Evolutionary conservation across 768 basidiomycete genomes (phyloP).

Genomic region (Lentinula sp.): DNA sequence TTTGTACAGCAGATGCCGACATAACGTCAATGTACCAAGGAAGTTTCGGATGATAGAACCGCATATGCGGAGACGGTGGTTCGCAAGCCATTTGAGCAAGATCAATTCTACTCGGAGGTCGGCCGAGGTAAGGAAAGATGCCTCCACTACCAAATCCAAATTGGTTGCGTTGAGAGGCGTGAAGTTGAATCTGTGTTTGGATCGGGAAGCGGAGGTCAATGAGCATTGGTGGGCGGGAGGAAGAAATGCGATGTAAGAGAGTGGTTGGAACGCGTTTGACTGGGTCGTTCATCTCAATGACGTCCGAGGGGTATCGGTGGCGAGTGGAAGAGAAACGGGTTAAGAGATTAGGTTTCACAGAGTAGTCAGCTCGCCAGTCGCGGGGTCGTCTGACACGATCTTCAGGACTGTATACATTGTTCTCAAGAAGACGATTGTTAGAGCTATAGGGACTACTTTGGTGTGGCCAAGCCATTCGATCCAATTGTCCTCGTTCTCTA

Average conservation of each 20-base stretch:
- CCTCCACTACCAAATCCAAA: neutral
- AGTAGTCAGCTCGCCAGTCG: slow-evolving; percentile 39
- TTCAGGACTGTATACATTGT: neutral
- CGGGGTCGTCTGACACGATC: slow-evolving; percentile 19
- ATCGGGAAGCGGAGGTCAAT: slow-evolving; percentile 46
- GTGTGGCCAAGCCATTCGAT: neutral
- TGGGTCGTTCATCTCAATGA: slow-evolving; percentile 23
- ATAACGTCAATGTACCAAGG: slow-evolving; percentile 67
- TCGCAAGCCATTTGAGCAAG: slow-evolving; percentile 48
- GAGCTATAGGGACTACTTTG: neutral
- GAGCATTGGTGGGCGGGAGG: slow-evolving; percentile 29
- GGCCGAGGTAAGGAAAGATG: slow-evolving; percentile 36
- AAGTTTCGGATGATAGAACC: slow-evolving; percentile 47
- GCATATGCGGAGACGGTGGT: slow-evolving; percentile 44
- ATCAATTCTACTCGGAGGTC: slow-evolving; percentile 39
- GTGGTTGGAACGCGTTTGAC: slow-evolving; percentile 23
- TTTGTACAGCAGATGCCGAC: slow-evolving; percentile 31
- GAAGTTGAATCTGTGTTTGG: slow-evolving; percentile 20
- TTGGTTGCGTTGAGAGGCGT: slow-evolving; percentile 1
- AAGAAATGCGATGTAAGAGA: slow-evolving; percentile 16
- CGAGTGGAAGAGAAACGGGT: slow-evolving; percentile 17
- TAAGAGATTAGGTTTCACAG: neutral
- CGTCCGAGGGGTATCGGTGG: slow-evolving; percentile 25
- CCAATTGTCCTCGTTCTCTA: neutral
- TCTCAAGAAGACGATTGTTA: neutral